Base-by-base conservation (phyloP, 495 filamentous ascomycete species). In the Lichina pygmaea region DNA sequence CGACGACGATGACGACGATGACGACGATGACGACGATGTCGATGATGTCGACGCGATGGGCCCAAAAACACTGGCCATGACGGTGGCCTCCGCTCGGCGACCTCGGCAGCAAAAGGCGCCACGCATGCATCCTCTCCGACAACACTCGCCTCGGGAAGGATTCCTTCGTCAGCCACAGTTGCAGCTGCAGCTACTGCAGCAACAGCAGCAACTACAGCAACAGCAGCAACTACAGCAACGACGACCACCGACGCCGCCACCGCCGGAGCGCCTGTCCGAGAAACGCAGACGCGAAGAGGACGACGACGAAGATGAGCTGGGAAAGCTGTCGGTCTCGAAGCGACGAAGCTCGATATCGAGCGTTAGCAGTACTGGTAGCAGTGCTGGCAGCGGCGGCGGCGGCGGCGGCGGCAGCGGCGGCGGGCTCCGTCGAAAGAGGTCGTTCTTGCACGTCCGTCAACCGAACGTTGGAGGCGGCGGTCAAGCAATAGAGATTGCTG, bases 271-370 rank as follows among this genome's bases (percentile, higher is more conserved):
- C 45, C 53, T 93, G n/a, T 73, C 84, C 0, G 85, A 93, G 59
- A 93, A 93, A 55, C 79, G 89, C 46, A 68, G 89, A 40, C 70
- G 89, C 37, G 85, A 92, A 52, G 84, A 93, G 50, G 72, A 76
- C 45, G 80, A 86, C 39, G 86, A 93, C 37, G 72, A 76, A 43
- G 83, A 92, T 51, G 81, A 78, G 47, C 58, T 92, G 17, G 70
- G 68, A 16, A 86, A 84, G 55, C 64, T 89, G 36, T 39, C 5
- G 36, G 36, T 66, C 36, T 68, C 69, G 47, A 84, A 85, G 58
- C 67, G 76, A 41, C 66, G 79, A 49, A 82, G 66, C 45, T 49
- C 42, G 6, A 43, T 17, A 4, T 43, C 15, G 42, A 43, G 16
- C 15, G 42, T 43, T 2, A 43, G 10, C 3, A 17, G 31, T 33